Percentiles rank a stretch among this genome's conserved stretches.
These are phyloP conservation scores for Rhynchosporium graminicola DNA, from an alignment of 2,329 filamentous ascomycete species.

Conservation along the genomic window DNA sequence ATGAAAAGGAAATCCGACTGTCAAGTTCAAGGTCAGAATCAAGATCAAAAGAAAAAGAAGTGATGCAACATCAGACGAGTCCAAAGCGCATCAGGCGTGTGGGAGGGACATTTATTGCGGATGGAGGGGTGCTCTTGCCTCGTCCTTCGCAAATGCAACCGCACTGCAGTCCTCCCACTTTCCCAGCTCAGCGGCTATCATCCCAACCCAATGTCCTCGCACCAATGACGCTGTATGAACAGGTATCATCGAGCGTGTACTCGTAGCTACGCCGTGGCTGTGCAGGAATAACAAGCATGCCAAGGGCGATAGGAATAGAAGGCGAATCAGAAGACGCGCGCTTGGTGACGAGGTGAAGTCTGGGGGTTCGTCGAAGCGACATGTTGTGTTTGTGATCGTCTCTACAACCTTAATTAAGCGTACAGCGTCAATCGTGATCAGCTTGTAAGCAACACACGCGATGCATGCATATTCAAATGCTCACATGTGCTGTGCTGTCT, in stretches of 20 bases:
- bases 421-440: background rate
- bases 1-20: background rate
- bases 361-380: background rate
- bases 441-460: background rate
- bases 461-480: background rate
- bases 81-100: background rate
- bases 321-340: conserved; percentile 12
- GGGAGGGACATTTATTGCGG: conserved; percentile 2
- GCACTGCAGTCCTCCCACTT: conserved; percentile 1
- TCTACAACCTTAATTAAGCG: conserved; percentile 9
- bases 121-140: conserved; percentile 3
- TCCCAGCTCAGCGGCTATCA: conserved; percentile 19
- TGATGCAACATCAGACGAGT: conserved; percentile 7
- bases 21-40: background rate
- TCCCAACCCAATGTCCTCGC: background rate
- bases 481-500: conserved; percentile 1
- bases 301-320: conserved; percentile 14
- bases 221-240: conserved; percentile 18
- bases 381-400: background rate
- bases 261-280: conserved; percentile 17
- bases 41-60: background rate
- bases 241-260: conserved; percentile 8
- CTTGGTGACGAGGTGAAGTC: background rate
- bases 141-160: no score
- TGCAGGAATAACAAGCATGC: conserved; percentile 9